phyloP scores from a whole-genome alignment of 1,284 basidiomycete species.

The Leucoagaricus sp. region DNA sequence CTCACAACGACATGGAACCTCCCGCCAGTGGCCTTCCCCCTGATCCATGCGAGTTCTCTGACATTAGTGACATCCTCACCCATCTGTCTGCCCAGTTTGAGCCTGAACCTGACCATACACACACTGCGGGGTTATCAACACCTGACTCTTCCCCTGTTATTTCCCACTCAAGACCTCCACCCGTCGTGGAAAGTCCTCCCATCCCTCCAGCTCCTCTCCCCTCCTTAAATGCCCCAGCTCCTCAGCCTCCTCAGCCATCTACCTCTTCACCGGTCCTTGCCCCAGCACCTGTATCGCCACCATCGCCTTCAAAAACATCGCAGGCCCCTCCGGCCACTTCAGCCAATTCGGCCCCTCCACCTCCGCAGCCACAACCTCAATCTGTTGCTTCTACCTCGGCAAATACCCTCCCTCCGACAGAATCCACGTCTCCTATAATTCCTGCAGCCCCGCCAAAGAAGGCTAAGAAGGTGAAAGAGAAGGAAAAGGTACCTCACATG shows the following conservation, averaged over 20 bases:
- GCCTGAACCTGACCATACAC: slow-evolving; percentile 45
- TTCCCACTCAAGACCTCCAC: slow-evolving; percentile 37
- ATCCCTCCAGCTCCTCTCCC: slow-evolving; percentile 20
- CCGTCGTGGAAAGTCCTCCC: slow-evolving; percentile 21
- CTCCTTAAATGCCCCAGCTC: slow-evolving; percentile 9
- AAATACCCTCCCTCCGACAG: slow-evolving; percentile 23
- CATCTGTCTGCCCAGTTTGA: slow-evolving; percentile 72
- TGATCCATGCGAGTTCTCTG: slow-evolving; percentile 59
- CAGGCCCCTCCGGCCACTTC: slow-evolving; percentile 18
- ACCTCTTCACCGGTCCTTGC: slow-evolving; percentile 19
- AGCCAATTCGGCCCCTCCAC: too few relatives aligned
- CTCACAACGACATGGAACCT: slow-evolving; percentile 15
- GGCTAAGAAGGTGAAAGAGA: slow-evolving; percentile 42
- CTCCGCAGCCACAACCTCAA: slow-evolving; percentile 34
- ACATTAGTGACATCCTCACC: slow-evolving; percentile 74
- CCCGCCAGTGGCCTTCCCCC: slow-evolving; percentile 37
- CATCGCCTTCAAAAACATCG: slow-evolving; percentile 7
- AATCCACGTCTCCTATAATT: slow-evolving; percentile 15
- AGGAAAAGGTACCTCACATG: slow-evolving; percentile 41
- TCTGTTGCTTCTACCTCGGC: slow-evolving; percentile 52
- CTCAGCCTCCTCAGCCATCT: slow-evolving; percentile 2
- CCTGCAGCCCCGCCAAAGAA: slow-evolving; percentile 33
- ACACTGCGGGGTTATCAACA: slow-evolving; percentile 37
- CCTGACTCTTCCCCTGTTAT: slow-evolving; percentile 48
- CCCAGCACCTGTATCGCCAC: slow-evolving; percentile 8